phyloP scores from a whole-genome alignment of 768 basidiomycete species.

The Boletus reticuloceps region DNA sequence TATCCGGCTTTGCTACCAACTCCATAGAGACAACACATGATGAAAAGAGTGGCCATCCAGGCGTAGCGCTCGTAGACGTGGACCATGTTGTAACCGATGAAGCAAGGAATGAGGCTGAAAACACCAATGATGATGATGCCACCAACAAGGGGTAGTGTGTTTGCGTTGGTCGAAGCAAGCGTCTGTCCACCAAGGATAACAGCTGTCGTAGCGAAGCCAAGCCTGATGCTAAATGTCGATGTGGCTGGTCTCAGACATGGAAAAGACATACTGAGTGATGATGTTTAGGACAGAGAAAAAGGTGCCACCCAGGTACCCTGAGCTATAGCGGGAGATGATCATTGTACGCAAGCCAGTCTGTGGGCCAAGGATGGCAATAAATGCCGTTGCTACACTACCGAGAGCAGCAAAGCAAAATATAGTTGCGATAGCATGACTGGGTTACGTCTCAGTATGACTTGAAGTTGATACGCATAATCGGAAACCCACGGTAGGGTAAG shows the following conservation, averaged over 20 bases:
- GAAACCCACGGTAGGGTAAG: slow-evolving; percentile 43
- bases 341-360: slow-evolving; percentile 53
- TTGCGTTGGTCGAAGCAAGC: slow-evolving; percentile 43
- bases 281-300: slow-evolving; percentile 54
- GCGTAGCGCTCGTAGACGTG: slow-evolving; percentile 54
- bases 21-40: slow-evolving; percentile 52
- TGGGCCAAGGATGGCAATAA: slow-evolving; percentile 54
- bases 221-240: slow-evolving; percentile 18
- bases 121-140: slow-evolving; percentile 48
- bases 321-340: slow-evolving; percentile 48
- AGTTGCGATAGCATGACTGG: slow-evolving; percentile 42
- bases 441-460: not conserved
- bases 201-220: slow-evolving; percentile 47
- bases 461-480: not conserved
- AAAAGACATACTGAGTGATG: slow-evolving; percentile 39
- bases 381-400: slow-evolving; percentile 41
- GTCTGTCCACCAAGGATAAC: slow-evolving; percentile 57
- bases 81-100: slow-evolving; percentile 45
- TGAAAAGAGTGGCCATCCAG: slow-evolving; percentile 46
- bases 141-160: slow-evolving; percentile 43
- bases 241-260: not conserved
- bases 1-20: slow-evolving; percentile 48
- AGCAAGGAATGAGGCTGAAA: slow-evolving; percentile 43
- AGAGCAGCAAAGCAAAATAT: slow-evolving; percentile 47
- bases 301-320: slow-evolving; percentile 47